Evolutionary conservation across 768 basidiomycete genomes (phyloP).

Genomic region (Albatrellus ellisii): DNA sequence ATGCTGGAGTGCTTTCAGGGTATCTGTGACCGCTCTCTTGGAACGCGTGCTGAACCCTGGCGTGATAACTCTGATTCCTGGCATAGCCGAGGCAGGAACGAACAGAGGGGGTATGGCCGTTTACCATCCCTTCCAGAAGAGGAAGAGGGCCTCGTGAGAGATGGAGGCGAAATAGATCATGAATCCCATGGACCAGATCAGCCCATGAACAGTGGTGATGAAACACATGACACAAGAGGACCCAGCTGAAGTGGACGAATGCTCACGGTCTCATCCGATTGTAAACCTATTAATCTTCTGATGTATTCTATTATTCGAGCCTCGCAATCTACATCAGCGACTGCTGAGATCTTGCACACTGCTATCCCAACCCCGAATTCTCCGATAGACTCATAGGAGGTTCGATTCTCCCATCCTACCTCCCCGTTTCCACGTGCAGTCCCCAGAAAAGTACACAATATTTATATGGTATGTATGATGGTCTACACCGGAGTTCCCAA

Average conservation of each 20-base stretch:
- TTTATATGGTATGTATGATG: too few relatives aligned
- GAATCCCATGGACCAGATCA: constrained; percentile 19
- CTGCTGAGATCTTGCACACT: neutral
- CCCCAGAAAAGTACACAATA: too few relatives aligned
- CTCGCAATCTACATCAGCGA: neutral
- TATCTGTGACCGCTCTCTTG: constrained; percentile 14
- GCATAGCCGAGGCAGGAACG: constrained; percentile 12
- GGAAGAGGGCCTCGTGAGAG: constrained; percentile 17
- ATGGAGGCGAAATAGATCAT: constrained; percentile 18
- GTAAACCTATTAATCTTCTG: constrained; percentile 13
- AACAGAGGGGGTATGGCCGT: constrained; percentile 16
- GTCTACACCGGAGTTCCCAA: too few relatives aligned
- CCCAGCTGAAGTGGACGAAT: constrained; percentile 13
- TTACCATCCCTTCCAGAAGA: constrained; percentile 17
- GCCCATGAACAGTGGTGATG: neutral
- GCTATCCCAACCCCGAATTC: too few relatives aligned
- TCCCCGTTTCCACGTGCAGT: too few relatives aligned
- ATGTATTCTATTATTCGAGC: too few relatives aligned
- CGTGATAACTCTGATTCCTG: constrained; percentile 9
- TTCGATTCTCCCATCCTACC: too few relatives aligned
- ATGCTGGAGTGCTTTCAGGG: constrained; percentile 14
- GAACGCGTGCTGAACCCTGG: constrained; percentile 13
- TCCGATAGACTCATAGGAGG: too few relatives aligned
- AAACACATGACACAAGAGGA: neutral
- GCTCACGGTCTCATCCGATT: constrained; percentile 18